Percentiles rank a stretch among this genome's conserved stretches.
These are phyloP conservation scores for Yamadazyma ubonensis DNA, from an alignment of 805 yeast genomes.

Conservation along the genomic window DNA sequence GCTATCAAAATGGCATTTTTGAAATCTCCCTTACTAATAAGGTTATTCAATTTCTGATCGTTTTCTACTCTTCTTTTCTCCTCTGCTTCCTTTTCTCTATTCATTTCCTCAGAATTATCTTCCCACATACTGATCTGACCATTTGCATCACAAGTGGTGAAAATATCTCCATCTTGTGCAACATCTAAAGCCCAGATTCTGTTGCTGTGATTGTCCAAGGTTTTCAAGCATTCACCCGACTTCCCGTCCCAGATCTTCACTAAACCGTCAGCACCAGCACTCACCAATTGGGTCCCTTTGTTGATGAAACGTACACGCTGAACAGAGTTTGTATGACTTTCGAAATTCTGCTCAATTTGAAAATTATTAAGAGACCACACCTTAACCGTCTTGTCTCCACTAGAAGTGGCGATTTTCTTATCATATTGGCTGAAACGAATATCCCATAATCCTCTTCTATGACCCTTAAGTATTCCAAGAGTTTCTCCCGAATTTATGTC, in stretches of 20 bases:
- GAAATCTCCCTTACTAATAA: constrained; percentile 74
- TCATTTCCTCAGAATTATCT: constrained; percentile 78
- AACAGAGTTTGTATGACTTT: constrained; percentile 92
- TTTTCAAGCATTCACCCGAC: constrained; percentile 71
- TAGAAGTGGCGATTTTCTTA: constrained; percentile 73
- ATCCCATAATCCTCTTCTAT: constrained; percentile 94
- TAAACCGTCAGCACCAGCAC: constrained; percentile 93
- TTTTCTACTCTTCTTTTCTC: constrained; percentile 68
- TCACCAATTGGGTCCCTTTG: constrained; percentile 63
- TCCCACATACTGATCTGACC: constrained; percentile 88
- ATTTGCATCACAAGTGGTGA: constrained; percentile 92
- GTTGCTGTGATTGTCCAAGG: constrained; percentile 88
- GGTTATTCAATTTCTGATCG: constrained; percentile 83
- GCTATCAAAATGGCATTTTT: constrained; percentile 84
- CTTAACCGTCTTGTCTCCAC: constrained; percentile 89
- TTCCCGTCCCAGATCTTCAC: constrained; percentile 85
- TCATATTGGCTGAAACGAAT: constrained; percentile 79
- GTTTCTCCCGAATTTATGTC: constrained; percentile 82
- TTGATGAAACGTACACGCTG: constrained; percentile 75
- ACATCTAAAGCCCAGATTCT: constrained; percentile 89
- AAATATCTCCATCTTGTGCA: constrained; percentile 61
- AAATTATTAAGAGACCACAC: constrained; percentile 85
- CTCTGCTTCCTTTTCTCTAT: constrained; percentile 49
- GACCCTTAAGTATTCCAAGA: constrained; percentile 81
- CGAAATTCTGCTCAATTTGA: constrained; percentile 76